These are phyloP conservation scores for Fremontodendron californicum DNA, from an alignment of 345 rosid species.

Conservation along the genomic window DNA sequence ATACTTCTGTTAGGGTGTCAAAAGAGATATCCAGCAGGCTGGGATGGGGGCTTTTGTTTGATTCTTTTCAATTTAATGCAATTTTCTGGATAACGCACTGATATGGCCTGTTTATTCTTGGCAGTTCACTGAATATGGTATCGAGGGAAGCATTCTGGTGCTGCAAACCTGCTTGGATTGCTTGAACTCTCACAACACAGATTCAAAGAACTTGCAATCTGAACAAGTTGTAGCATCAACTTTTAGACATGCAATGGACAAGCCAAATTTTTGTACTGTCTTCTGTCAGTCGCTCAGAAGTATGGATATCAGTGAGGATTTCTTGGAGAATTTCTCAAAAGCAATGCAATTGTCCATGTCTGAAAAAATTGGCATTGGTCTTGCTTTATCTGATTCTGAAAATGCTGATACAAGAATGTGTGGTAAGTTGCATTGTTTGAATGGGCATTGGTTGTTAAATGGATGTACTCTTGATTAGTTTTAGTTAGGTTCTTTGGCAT, in stretches of 20 bases:
- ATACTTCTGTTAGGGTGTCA: background rate
- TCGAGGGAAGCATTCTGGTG: conserved; percentile 52
- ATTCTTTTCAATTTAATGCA: background rate
- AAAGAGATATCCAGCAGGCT: background rate
- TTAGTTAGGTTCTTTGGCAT: background rate
- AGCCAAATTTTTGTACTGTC: conserved; percentile 59
- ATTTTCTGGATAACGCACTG: background rate
- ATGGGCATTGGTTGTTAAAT: background rate
- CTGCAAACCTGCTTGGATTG: conserved; percentile 60
- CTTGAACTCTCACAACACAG: conserved; percentile 43
- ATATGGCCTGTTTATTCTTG: background rate
- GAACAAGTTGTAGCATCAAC: conserved; percentile 44
- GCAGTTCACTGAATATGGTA: conserved; percentile 66
- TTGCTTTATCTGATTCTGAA: conserved; percentile 66
- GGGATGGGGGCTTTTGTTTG: background rate
- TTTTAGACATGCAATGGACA: conserved; percentile 50
- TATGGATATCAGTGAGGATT: conserved; percentile 40
- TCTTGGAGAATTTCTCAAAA: conserved; percentile 45
- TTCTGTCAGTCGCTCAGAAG: conserved; percentile 52
- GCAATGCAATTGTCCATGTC: conserved; percentile 46
- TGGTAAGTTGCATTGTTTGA: conserved; percentile 39
- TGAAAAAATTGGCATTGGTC: conserved; percentile 69
- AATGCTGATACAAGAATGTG: conserved; percentile 38
- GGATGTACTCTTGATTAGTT: background rate
- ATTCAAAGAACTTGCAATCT: conserved; percentile 35